Percentiles rank a stretch among this genome's conserved stretches.
Evolutionary conservation across 2,329 filamentous ascomycete species (phyloP).

Genomic region (Chaetomium globosum): DNA sequence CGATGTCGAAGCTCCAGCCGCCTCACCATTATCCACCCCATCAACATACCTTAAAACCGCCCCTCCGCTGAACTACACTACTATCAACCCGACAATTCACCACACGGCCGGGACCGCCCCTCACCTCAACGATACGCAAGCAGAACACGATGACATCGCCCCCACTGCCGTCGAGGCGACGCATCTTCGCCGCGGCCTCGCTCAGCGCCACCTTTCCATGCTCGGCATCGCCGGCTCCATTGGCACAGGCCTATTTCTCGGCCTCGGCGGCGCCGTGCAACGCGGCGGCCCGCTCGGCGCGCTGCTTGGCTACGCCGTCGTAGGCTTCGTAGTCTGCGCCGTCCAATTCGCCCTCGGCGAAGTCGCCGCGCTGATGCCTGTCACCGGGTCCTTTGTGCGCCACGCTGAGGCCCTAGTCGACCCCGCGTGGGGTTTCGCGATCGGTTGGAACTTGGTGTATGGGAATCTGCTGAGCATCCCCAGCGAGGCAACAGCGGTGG

Average conservation of each 20-base stretch:
- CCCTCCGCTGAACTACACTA: background rate
- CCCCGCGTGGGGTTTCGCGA: conserved; percentile 59
- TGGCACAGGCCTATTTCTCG: conserved; percentile 63
- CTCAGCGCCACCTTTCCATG: conserved; percentile 62
- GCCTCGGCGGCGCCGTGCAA: conserved; percentile 57
- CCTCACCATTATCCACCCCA: background rate
- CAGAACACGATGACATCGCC: conserved; percentile 37
- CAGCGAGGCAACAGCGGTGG: conserved; percentile 64
- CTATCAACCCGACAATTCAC: background rate
- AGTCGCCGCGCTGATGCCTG: conserved; percentile 61
- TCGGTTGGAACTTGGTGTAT: conserved; percentile 58
- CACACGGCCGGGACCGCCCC: background rate
- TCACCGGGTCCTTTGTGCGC: conserved; percentile 65
- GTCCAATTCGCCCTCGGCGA: conserved; percentile 64
- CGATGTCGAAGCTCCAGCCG: background rate
- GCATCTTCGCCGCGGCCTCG: conserved; percentile 53
- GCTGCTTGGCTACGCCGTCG: conserved; percentile 56
- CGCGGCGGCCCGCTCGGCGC: conserved; percentile 54
- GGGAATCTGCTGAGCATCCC: conserved; percentile 58
- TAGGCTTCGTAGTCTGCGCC: conserved; percentile 58
- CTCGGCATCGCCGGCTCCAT: conserved; percentile 64
- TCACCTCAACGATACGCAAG: conserved; percentile 34
- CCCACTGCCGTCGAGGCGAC: conserved; percentile 52
- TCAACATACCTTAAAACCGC: background rate
- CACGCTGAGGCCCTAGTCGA: conserved; percentile 64